Base-by-base conservation (phyloP, 2,329 filamentous ascomycete genomes). In the Xylaria digitata region DNA sequence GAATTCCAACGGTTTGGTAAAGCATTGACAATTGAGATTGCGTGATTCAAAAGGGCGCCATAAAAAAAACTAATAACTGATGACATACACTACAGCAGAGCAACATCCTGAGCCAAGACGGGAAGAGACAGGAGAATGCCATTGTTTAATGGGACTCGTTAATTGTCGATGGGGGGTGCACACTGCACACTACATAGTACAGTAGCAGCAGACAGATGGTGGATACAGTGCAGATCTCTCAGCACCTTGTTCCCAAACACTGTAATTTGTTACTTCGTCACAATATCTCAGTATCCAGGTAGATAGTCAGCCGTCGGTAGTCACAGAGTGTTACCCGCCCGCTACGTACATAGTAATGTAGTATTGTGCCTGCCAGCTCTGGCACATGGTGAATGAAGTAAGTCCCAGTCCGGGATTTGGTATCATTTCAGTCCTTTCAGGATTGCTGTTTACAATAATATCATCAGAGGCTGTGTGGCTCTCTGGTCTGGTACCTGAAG, bases 401-500 rank as follows among this genome's bases (percentile, higher is more conserved):
- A 26, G 53, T 21, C 30, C 61, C 52, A n/a, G 34, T 17, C 43
- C 43, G 26, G 34, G 26, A 9, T 55, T 55, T 43, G 52, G 34
- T 55, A 37, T 9, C 52, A 55, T 43, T 26, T 17, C 11, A 7
- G 30, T 8, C 32, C 7, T 34, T 8, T 26, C 34, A 37, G 34
- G 50, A 53, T 37, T 53, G 50, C 8, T 34, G 43, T 55, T 62
- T 55, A 61, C 43, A 56, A 15, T 21, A 23, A 19, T 49, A 19
- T 49, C 37, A 37, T 9, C 30, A 59, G 48, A 58, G 55, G 55
- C 60, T 59, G 56, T 56, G 37, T 58, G 54, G 50, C 61, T 56
- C 64, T 26, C 62, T 37, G 42, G 54, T 65, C 61, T 56, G n/a
- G 68, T 70, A 63, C 68, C 68, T 70, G 68, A 68, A 48, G 30